Evolutionary conservation across 805 yeast genomes (phyloP).

Genomic region (Candida manassasensis): DNA sequence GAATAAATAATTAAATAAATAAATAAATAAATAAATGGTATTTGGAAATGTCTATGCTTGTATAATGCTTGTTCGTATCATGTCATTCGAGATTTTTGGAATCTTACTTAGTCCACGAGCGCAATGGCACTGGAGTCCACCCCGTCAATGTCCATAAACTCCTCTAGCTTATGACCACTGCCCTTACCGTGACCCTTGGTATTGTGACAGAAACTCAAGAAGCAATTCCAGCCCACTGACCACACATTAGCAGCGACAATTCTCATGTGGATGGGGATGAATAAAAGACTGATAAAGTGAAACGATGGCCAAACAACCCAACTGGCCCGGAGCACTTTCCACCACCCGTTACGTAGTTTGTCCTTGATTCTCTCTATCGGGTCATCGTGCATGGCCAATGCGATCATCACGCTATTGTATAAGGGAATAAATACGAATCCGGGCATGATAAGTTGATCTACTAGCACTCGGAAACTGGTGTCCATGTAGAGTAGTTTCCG

Average conservation of each 20-base stretch:
- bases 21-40: too few relatives aligned
- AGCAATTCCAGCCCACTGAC: slow-evolving; percentile 41
- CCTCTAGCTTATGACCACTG: slow-evolving; percentile 32
- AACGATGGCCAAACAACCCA: slow-evolving; percentile 43
- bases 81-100: too few relatives aligned
- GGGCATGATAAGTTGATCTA: slow-evolving; percentile 36
- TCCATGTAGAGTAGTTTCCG: slow-evolving; percentile 15
- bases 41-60: too few relatives aligned
- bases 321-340: slow-evolving; percentile 35
- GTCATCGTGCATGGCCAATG: slow-evolving; percentile 31
- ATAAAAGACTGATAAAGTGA: slow-evolving; percentile 33
- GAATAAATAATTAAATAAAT: too few relatives aligned
- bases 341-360: slow-evolving; percentile 35
- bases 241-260: slow-evolving; percentile 34
- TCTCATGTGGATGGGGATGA: slow-evolving; percentile 36
- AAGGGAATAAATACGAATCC: slow-evolving; percentile 39
- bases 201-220: slow-evolving; percentile 46
- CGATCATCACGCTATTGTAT: slow-evolving; percentile 36
- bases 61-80: too few relatives aligned
- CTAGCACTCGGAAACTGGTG: slow-evolving; percentile 20
- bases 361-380: slow-evolving; percentile 29
- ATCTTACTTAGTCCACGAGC: not conserved
- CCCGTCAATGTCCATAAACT: slow-evolving; percentile 36
- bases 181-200: slow-evolving; percentile 37
- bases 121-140: slow-evolving; percentile 14